These are phyloP conservation scores for Juglanconis juglandina DNA, from an alignment of 2,329 filamentous ascomycete species.

Conservation along the genomic window DNA sequence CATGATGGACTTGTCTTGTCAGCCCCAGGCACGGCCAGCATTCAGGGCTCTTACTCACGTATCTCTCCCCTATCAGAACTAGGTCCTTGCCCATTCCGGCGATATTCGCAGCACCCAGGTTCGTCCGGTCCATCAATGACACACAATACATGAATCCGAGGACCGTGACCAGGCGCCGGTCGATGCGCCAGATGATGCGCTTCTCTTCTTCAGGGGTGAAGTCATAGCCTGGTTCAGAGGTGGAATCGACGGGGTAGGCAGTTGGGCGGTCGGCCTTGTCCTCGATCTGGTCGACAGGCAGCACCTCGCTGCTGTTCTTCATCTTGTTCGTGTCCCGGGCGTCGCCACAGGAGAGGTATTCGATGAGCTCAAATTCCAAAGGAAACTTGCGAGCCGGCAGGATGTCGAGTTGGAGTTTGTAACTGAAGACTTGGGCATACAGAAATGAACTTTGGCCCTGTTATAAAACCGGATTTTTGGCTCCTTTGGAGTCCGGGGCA, in stretches of 20 bases:
- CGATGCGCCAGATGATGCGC: conserved; percentile 66
- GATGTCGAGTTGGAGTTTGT: too few species aligned
- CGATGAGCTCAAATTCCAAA: neutral
- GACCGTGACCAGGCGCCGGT: conserved; percentile 60
- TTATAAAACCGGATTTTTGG: too few species aligned
- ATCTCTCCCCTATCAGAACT: conserved; percentile 41
- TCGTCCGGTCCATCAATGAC: conserved; percentile 75
- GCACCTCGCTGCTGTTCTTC: conserved; percentile 27
- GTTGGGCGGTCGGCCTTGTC: conserved; percentile 10
- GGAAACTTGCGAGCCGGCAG: too few species aligned
- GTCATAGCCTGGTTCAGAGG: conserved; percentile 32
- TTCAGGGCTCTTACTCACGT: conserved; percentile 30
- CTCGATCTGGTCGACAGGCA: neutral
- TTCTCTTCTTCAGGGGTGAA: conserved; percentile 62
- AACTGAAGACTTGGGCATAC: too few species aligned
- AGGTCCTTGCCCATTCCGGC: conserved; percentile 58
- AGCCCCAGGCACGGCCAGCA: neutral
- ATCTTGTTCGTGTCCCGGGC: conserved; percentile 16
- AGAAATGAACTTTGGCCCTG: too few species aligned
- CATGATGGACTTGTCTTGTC: conserved; percentile 8
- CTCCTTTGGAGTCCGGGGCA: too few species aligned
- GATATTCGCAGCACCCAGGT: conserved; percentile 69
- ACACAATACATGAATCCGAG: conserved; percentile 69
- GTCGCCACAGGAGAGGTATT: neutral
- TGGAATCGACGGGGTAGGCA: conserved; percentile 23